These are phyloP conservation scores for Magnusiomyces paraingens DNA, from an alignment of 1,139 yeast genomes.

Conservation along the genomic window DNA sequence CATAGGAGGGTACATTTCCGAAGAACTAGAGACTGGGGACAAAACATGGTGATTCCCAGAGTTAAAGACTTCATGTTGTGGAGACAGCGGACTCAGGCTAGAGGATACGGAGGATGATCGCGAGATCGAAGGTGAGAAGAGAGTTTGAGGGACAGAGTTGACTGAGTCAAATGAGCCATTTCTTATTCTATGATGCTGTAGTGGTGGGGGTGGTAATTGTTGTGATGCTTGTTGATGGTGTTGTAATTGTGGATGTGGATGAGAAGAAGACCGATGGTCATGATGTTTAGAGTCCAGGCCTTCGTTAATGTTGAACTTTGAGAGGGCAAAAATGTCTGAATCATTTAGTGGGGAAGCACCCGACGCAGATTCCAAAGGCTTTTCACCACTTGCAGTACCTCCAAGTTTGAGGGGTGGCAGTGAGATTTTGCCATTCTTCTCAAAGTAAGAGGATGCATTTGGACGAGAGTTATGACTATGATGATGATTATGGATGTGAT, in stretches of 20 bases:
- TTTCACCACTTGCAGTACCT: not conserved
- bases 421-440: conserved; percentile 7
- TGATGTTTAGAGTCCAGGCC: conserved; percentile 6
- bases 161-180: not conserved
- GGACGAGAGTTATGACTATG: no score
- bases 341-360: conserved; percentile 1
- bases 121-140: not conserved
- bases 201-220: not conserved
- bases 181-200: not conserved
- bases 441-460: not conserved
- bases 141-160: not conserved
- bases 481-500: no score
- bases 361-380: not conserved
- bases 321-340: conserved; percentile 11
- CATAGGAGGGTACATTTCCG: no score
- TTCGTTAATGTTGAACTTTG: conserved; percentile 11
- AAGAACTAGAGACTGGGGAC: not conserved
- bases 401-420: conserved; percentile 10
- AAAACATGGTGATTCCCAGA: not conserved
- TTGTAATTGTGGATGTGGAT: not conserved
- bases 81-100: not conserved
- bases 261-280: not conserved
- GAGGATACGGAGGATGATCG: not conserved
- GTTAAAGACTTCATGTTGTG: conserved; percentile 3
- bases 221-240: conserved; percentile 5